phyloP scores from a whole-genome alignment of 2,329 filamentous ascomycete species.

The Neurospora crassa region DNA sequence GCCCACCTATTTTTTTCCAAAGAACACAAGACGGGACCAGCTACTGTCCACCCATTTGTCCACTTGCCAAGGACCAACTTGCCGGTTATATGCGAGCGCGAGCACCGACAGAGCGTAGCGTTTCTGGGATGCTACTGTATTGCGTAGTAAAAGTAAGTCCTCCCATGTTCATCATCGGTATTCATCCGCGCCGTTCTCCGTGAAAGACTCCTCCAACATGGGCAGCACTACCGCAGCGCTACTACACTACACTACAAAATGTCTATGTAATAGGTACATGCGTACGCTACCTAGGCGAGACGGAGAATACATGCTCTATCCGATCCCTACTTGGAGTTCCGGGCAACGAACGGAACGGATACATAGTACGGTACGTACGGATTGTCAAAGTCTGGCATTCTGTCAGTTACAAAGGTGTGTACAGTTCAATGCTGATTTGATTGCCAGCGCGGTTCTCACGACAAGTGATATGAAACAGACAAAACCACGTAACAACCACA shows the following conservation, averaged over 20 bases:
- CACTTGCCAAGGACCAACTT: neutral
- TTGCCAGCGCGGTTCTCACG: no score
- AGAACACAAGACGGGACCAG: neutral
- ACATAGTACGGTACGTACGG: neutral
- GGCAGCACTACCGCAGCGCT: neutral
- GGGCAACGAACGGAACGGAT: neutral
- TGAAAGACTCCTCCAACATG: neutral
- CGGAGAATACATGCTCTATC: neutral
- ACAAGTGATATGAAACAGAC: no score
- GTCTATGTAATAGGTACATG: no score
- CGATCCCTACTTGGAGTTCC: neutral
- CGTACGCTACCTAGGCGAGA: neutral
- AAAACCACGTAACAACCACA: no score
- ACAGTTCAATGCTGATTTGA: no score
- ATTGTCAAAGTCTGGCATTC: neutral
- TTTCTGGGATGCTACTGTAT: neutral
- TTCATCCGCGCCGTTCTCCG: neutral
- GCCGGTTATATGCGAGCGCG: neutral
- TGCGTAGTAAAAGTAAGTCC: neutral
- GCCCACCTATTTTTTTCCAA: neutral
- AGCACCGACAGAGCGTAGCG: neutral
- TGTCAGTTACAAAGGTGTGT: neutral
- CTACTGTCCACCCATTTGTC: neutral
- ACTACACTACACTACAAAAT: no score
- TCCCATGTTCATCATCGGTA: neutral